Evolutionary conservation across 352 stramenopile genomes (phyloP), one percentile per base, ranked within the genome.

Genomic region (Pythium inflatum): DNA sequence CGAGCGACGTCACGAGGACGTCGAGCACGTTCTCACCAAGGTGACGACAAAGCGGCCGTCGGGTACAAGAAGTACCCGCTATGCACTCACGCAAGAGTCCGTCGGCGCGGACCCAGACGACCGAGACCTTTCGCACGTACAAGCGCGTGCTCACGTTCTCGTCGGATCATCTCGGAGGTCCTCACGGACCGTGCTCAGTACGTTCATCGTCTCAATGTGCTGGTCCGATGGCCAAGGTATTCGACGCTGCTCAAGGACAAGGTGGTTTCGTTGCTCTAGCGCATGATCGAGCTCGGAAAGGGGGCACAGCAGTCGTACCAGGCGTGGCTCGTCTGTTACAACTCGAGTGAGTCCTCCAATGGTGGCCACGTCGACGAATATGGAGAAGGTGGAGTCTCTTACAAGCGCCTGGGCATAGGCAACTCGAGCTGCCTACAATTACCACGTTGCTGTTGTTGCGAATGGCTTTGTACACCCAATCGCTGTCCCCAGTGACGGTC

Each of bases 61-160:
- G 82, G 83, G 3, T 92, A 88, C 57, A 75, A 79, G 78, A 80
- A 36, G 88, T 98, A 25, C 80, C 98, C 2, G 95, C 99, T 74
- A 98, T 99, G 51, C 97, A 99, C 82, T 98, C 94, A 25, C 83
- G 92, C 55, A 99, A 99, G 87, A 96, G 85, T 59, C 97, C 99
- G 75, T 73, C 78, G 0, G 73, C 88, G 61, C 89, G 97, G 50
- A 97, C 84, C 34, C 96, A 94, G 73, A 87, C 89, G 30, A 88
- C 88, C 16, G 80, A 98, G 24, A 70, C 86, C 12, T 99, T 99
- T 82, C 91, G 93, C 58, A 85, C 83, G 53, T 80, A 78, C n/a
- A 82, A 85, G 25, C 91, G 90, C 53, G 86, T 93, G 13, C 82
- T 98, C 27, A 90, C 99, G 75, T 98, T 99, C 69, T 98, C 92